Conservation (phyloP, 805 yeast species). For the Pichia deserticola region DNA sequence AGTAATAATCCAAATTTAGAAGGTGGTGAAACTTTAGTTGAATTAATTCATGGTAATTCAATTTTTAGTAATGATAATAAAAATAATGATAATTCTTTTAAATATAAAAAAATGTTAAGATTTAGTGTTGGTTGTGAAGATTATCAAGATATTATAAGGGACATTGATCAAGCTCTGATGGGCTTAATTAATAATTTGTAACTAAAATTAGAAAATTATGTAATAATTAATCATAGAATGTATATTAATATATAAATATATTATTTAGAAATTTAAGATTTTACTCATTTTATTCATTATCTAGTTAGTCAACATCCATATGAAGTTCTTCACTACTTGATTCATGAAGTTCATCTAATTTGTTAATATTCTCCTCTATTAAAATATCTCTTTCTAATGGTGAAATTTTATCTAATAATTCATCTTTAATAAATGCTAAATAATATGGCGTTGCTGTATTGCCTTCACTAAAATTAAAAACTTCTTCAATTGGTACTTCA, state of each 20-base stretch:
- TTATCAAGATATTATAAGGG: conserved; percentile 42
- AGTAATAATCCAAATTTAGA: conserved; percentile 41
- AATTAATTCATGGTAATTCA: conserved; percentile 31
- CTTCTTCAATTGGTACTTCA: conserved; percentile 61
- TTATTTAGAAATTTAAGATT: no score
- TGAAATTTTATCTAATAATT: conserved; percentile 47
- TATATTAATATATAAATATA: no score
- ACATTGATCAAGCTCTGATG: conserved; percentile 35
- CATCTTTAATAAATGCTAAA: conserved; percentile 72
- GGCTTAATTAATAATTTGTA: conserved; percentile 11
- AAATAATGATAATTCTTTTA: neutral
- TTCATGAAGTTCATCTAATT: neutral
- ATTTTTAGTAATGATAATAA: conserved; percentile 17
- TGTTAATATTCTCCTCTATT: conserved; percentile 1
- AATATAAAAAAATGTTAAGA: conserved; percentile 30
- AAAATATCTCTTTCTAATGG: conserved; percentile 50
- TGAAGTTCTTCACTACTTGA: neutral
- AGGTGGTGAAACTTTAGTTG: conserved; percentile 48
- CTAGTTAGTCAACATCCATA: conserved; percentile 1
- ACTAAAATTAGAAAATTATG: neutral
- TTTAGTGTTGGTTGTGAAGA: conserved; percentile 51
- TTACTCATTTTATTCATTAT: no score
- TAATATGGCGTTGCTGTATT: conserved; percentile 94
- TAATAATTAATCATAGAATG: neutral
- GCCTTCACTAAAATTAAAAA: conserved; percentile 54